Evolutionary conservation across 805 yeast species (phyloP).

Genomic region (Crinitomyces ghanaensis): DNA sequence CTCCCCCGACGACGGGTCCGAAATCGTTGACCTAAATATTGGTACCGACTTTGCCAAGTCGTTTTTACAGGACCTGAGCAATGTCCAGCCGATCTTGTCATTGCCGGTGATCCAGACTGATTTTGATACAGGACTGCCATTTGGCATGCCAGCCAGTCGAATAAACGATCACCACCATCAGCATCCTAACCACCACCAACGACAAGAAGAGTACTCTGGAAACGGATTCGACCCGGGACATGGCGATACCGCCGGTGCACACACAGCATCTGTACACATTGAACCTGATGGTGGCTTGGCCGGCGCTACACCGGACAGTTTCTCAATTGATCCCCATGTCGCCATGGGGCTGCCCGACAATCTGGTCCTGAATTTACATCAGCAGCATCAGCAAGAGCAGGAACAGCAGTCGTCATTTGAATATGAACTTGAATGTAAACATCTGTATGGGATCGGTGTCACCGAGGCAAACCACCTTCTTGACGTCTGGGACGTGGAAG

Average conservation of each 20-base stretch:
- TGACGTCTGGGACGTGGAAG: conserved; percentile 16
- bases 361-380: not conserved
- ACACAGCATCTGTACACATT: too few relatives aligned
- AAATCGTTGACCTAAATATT: not conserved
- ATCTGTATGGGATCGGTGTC: conserved; percentile 8
- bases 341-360: not conserved
- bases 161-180: not conserved
- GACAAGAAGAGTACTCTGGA: not conserved
- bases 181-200: not conserved
- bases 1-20: not conserved
- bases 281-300: not conserved
- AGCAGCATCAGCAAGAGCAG: not conserved
- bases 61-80: not conserved
- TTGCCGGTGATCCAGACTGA: not conserved
- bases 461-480: conserved; percentile 10
- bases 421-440: conserved; percentile 2
- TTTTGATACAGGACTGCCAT: not conserved
- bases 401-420: not conserved
- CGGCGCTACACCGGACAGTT: conserved; percentile 1
- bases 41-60: not conserved
- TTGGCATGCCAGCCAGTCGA: not conserved
- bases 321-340: not conserved
- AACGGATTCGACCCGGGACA: not conserved
- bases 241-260: too few relatives aligned
- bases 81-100: not conserved